Percentiles rank a stretch among this genome's conserved stretches.
phyloP scores from a whole-genome alignment of 2,329 filamentous ascomycete genomes.

The Beauveria australis region DNA sequence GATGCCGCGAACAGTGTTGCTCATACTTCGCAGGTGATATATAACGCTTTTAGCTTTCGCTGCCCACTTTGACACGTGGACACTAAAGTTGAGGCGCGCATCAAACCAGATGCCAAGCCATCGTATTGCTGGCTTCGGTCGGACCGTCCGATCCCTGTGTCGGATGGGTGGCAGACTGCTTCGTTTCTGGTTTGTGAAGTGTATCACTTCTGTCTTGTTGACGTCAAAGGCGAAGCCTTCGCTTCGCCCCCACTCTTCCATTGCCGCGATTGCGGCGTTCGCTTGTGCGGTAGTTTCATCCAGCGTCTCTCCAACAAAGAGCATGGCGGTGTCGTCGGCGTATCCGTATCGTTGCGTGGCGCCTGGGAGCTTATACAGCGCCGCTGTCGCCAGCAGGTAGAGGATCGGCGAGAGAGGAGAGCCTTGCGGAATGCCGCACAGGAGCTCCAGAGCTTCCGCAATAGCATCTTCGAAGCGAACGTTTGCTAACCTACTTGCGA shows the following conservation, averaged over 20 bases:
- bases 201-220: constrained; percentile 17
- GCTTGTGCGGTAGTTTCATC: constrained; percentile 11
- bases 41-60: constrained; percentile 13
- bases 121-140: constrained; percentile 11
- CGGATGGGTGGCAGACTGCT: not conserved
- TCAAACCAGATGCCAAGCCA: constrained; percentile 18
- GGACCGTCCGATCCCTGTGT: not conserved
- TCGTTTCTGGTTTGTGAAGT: constrained; percentile 12
- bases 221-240: constrained; percentile 16
- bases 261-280: constrained; percentile 8
- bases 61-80: constrained; percentile 13
- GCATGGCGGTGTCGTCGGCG: constrained; percentile 15
- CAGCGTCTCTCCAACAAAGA: constrained; percentile 12
- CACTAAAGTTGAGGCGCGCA: constrained; percentile 12
- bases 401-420: constrained; percentile 3
- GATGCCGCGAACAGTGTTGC: constrained; percentile 7
- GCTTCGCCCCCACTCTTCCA: constrained; percentile 13
- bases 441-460: not conserved
- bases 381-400: not conserved
- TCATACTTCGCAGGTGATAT: constrained; percentile 10
- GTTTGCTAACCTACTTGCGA: not conserved
- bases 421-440: not conserved
- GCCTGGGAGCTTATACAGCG: not conserved
- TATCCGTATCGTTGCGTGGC: constrained; percentile 14
- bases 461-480: not conserved